Evolutionary conservation across 345 rosid species (phyloP).

Genomic region (Sisymbrium irio): DNA sequence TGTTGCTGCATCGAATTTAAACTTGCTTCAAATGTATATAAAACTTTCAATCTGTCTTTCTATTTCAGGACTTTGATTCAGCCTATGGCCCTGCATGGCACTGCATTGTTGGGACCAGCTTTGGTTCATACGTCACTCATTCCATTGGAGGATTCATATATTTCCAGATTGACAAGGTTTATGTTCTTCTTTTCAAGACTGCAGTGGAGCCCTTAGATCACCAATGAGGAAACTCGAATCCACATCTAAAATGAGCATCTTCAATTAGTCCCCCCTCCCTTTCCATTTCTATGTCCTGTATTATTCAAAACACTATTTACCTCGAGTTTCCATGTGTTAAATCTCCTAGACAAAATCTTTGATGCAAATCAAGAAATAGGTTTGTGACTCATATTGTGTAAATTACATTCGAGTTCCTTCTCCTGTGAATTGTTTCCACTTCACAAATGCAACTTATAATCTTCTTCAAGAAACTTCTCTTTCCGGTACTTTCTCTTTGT

Average conservation of each 20-base stretch:
- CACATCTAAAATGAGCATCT: not conserved
- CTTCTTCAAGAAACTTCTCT: too few species aligned
- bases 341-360: conserved; percentile 10
- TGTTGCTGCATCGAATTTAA: not conserved
- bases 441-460: too few species aligned
- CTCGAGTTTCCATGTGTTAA: not conserved
- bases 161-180: conserved; percentile 84
- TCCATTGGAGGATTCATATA: conserved; percentile 92
- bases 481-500: too few species aligned
- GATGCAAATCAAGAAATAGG: not conserved
- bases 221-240: conserved; percentile 9
- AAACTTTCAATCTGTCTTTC: not conserved
- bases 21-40: not conserved
- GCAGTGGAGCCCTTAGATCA: conserved; percentile 85
- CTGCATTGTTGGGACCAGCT: conserved; percentile 95
- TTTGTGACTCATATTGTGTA: conserved; percentile 11
- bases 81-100: conserved; percentile 97
- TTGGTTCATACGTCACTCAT: conserved; percentile 93
- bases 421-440: too few species aligned
- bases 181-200: conserved; percentile 92
- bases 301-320: not conserved
- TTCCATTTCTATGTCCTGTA: not conserved
- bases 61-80: conserved; percentile 76
- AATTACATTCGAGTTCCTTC: not conserved
- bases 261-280: not conserved